Base-by-base conservation (phyloP, 495 filamentous ascomycete genomes). In the Aspergillus diversus region DNA sequence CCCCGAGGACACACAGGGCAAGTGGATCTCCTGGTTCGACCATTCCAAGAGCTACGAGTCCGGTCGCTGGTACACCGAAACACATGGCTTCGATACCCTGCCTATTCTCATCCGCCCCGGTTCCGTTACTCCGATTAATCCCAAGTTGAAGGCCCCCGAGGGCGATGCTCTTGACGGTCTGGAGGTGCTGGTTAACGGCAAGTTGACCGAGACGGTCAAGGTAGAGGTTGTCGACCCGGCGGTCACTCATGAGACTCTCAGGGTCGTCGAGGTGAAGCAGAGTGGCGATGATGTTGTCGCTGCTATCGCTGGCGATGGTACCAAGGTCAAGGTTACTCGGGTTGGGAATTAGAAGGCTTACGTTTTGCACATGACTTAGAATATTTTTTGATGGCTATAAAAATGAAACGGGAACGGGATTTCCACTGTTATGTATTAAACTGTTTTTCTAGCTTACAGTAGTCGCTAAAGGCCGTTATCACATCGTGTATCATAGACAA, bases 11-110 rank as follows among this genome's bases (percentile, higher is more conserved):
- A 70, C 66, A 33, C 62, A 76, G 16, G 86, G 84, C 0, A 79
- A 77, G 59, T 90, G 87, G 87, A 61, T 77, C 13, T 75, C 72
- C 13, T 79, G 77, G 73, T 78, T 81, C 66, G 73, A 80, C 67
- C 69, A 77, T 60, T 60, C 59, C 0, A 81, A 79, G 68, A 67
- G 58, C 13, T 80, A 80, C 57, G 73, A 80, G 61, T 57, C 63
- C 33, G 77, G 77, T 12, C 63, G 57, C 27, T 81, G 76, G 78
- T 79, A 80, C 52, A 77, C 73, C 4, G 78, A 80, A 55, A 81
- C 72, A 27, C 77, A 79, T 64, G 76, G 66, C 15, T 80, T 80
- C 64, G 73, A 77, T 54, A 76, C 75, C 0, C 35, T 81, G 51
- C 77, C 78, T 1, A 71, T 81, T 27, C 63, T 80, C 13, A 65